Evolutionary conservation across 768 basidiomycete species (phyloP), one percentile per base, ranked within the genome.

Genomic region (Rhodotorula diobovata): DNA sequence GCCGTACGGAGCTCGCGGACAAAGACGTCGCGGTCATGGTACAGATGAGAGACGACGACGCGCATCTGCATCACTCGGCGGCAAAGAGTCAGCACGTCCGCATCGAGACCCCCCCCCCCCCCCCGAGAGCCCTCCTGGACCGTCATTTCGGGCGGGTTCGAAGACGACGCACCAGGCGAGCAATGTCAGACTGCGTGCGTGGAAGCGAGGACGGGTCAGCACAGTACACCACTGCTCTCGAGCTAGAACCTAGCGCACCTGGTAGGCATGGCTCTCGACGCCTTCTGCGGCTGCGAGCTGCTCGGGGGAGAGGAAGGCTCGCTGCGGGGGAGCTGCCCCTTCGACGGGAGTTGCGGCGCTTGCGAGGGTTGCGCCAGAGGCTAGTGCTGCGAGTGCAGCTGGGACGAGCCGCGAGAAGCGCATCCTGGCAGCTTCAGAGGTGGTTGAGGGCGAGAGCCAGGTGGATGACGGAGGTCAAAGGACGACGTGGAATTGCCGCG

Each of bases 1-100:
- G 78, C 39, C 79, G 79, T 1, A 80, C 71, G 66, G 76, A 94
- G 83, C 80, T 97, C 94, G 55, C 94, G 90, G 60, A 83, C 77
- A 69, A 82, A 84, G 50, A 83, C 83, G 72, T 83, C 83, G 58
- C 81, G 79, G 73, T 81, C 79, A 23, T 80, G 77, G 76, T 82
- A 81, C 16, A 81, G 68, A 91, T 69, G 94, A 87, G 76, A 97
- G 84, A 78, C 94, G 90, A 50, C 71, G 12, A 72, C 71, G 14
- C 39, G 48, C 66, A 72, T 54, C 43, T 59, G 30, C 43, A 45
- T 32, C 1, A 3, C 55, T 5, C 41, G 11, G 18, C n/a, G n/a
- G n/a, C n/a, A 37, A 4, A 14, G 11, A 18, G 32, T 35, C 21
- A 34, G 32, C 35, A 2, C 6, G n/a, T n/a, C n/a, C n/a, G n/a